Base-by-base conservation (phyloP, 371 early-diverging fungal species). In the Mycotypha africana region DNA sequence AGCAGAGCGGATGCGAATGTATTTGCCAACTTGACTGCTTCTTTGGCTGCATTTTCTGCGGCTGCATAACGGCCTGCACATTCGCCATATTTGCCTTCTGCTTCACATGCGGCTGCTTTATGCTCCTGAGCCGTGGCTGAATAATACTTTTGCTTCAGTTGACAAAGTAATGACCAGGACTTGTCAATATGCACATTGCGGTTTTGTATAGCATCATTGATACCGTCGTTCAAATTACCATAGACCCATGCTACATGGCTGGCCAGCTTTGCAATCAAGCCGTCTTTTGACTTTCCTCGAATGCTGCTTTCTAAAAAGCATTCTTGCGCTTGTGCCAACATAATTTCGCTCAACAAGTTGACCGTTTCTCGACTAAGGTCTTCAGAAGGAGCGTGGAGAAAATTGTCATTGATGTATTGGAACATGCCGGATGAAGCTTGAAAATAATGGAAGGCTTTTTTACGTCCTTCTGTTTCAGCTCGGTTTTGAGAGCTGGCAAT, bases 311-410 rank as follows among this genome's bases (percentile, higher is more conserved):
- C 93, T 37, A 92, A 51, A 46, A 93, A 88, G 50, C 89, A 85
- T 65, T 97, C 98, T 49, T 97, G 98, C 0, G 96, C 95, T 65
- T 96, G 95, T 0, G 90, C 91, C 36, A 96, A 74, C 92, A 92
- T 92, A 28, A 94, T 63, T 21, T 89, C 81, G 12, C 76, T 76
- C 25, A 97, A 65, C 49, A 88, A 70, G 45, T 88, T 89, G 46
- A 96, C 86, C 1, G 90, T 85, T 36, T 93, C 92, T 28, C 89
- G 76, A 47, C 89, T 86, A 47, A 98, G 60, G 65, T 98, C 98
- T 12, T 84, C 75, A 2, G 93, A 89, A 0, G 97, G 97, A 12
- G 97, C 92, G 55, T 98, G 97, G 38, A 95, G 64, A 70, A 97
- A 95, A 65, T 95, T 96, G 50, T 97, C 95, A 60, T 90, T 94